Conservation (phyloP, 139 green algal genomes). For the Trebouxia sp. region DNA sequence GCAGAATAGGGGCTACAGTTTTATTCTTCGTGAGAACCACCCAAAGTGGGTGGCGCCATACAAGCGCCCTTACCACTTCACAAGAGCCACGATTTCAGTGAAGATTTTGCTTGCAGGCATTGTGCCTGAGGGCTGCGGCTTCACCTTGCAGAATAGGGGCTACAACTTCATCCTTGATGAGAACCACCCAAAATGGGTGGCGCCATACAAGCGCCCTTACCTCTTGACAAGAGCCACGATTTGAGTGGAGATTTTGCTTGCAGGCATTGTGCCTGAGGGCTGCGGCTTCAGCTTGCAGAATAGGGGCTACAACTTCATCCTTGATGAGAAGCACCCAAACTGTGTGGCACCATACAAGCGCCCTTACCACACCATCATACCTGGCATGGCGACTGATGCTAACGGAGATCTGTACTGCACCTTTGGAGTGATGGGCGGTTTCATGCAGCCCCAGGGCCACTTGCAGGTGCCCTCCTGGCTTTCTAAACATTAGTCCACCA, state of each 20-base stretch:
- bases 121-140: background rate
- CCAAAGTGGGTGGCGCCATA: background rate
- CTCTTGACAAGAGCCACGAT: background rate
- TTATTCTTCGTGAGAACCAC: background rate
- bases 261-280: constrained; percentile 50
- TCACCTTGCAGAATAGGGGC: background rate
- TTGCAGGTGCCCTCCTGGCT: constrained; percentile 47
- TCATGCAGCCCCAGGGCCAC: constrained; percentile 78
- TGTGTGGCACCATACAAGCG: constrained; percentile 57
- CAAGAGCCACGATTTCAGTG: background rate
- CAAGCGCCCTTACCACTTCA: background rate
- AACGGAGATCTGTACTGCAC: constrained; percentile 35
- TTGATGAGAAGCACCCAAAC: constrained; percentile 59
- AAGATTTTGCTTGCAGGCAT: background rate
- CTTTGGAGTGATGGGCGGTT: constrained; percentile 63
- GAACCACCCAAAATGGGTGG: background rate
- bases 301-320: constrained; percentile 52
- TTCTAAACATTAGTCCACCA: background rate
- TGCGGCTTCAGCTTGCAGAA: constrained; percentile 73
- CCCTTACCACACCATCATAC: constrained; percentile 77
- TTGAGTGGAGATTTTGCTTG: background rate
- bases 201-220: background rate
- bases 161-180: background rate
- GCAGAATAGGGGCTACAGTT: background rate
- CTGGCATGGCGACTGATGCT: constrained; percentile 49